Percentiles rank a stretch among this genome's conserved stretches.
phyloP scores from a whole-genome alignment of 169 alveolate species.

The Haemoproteus tartakovskyi region DNA sequence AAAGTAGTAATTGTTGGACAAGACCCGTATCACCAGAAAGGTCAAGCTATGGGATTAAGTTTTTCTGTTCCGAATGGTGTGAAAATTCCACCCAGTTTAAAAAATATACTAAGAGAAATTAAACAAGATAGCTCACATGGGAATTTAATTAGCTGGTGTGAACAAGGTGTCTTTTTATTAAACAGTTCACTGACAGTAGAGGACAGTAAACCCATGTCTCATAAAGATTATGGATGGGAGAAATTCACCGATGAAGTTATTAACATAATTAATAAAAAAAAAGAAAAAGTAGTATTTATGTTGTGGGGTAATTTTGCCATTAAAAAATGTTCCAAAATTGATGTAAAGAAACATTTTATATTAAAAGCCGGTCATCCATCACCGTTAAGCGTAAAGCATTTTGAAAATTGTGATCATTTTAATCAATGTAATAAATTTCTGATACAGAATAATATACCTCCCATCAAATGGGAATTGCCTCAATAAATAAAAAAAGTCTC shows the following conservation, averaged over 20 bases:
- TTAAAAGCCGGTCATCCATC: constrained; percentile 97
- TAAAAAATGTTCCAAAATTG: constrained; percentile 86
- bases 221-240: constrained; percentile 88
- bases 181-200: constrained; percentile 94
- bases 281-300: constrained; percentile 85
- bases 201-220: constrained; percentile 44
- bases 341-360: constrained; percentile 86
- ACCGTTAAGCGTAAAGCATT: constrained; percentile 83
- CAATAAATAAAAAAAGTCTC: constrained; percentile 12
- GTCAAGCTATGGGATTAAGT: constrained; percentile 97
- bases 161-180: constrained; percentile 96
- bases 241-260: constrained; percentile 88
- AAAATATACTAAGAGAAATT: constrained; percentile 93
- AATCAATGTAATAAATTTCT: constrained; percentile 82
- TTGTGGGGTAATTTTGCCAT: constrained; percentile 94
- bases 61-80: constrained; percentile 94
- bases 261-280: constrained; percentile 77
- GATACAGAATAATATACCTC: constrained; percentile 64
- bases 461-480: constrained; percentile 78
- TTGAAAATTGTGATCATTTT: constrained; percentile 81
- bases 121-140: constrained; percentile 89
- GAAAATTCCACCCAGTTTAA: constrained; percentile 95
- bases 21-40: constrained; percentile 96
- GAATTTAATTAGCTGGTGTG: constrained; percentile 96
- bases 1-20: constrained; percentile 98